These are phyloP conservation scores for Rosa rugosa DNA, from an alignment of 306 rosid species.

Conservation along the genomic window DNA sequence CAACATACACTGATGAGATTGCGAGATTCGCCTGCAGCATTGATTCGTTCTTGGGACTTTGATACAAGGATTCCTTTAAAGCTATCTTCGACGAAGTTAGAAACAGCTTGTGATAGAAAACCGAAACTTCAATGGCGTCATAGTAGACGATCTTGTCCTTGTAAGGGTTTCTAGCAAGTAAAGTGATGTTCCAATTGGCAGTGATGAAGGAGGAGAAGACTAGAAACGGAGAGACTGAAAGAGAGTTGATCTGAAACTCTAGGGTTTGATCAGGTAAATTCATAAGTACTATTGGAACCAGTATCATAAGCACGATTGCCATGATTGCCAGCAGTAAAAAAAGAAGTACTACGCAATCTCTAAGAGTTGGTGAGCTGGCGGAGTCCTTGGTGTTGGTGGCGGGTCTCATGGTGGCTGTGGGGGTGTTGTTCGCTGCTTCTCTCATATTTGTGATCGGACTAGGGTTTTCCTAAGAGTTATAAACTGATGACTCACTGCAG, in stretches of 20 bases:
- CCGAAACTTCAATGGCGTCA: background rate
- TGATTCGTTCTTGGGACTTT: background rate
- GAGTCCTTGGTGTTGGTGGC: background rate
- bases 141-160: background rate
- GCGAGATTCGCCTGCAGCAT: background rate
- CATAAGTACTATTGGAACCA: background rate
- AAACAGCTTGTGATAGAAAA: background rate
- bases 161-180: background rate
- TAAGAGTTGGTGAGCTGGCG: background rate
- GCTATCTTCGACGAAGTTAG: background rate
- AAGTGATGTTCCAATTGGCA: background rate
- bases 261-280: background rate
- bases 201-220: constrained; percentile 5
- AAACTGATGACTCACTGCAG: background rate
- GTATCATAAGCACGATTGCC: background rate
- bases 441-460: background rate
- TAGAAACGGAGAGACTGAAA: background rate
- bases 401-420: background rate
- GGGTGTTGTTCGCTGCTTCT: background rate
- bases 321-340: background rate
- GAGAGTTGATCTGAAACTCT: background rate
- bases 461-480: background rate
- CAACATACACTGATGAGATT: background rate
- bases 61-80: background rate
- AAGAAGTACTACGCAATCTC: background rate